phyloP scores from a whole-genome alignment of 352 stramenopile species.

The Aphanomyces stellatus region DNA sequence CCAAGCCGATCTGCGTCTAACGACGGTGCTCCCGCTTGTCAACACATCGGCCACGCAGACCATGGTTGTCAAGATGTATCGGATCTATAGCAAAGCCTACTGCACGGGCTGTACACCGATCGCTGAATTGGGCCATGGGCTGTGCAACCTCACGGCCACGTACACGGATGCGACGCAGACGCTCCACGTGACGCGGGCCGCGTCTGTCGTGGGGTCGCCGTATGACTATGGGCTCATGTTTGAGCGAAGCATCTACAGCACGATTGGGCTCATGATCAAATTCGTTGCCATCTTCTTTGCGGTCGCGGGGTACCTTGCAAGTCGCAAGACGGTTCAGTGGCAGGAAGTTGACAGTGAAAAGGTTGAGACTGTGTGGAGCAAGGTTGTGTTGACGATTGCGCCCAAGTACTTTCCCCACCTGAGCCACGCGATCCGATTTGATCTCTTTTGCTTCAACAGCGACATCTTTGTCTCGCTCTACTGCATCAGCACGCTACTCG shows the following conservation, averaged over 20 bases:
- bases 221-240: neutral
- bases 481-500: neutral
- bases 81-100: neutral
- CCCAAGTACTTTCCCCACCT: conserved; percentile 14
- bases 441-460: conserved; percentile 20
- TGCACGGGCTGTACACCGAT: conserved; percentile 14
- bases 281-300: neutral
- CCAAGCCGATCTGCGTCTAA: neutral
- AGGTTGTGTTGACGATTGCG: neutral
- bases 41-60: neutral
- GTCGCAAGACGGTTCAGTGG: conserved; percentile 5
- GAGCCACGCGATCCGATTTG: conserved; percentile 10
- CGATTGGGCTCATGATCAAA: neutral
- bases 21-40: neutral
- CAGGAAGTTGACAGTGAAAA: neutral
- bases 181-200: neutral
- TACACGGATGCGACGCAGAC: neutral
- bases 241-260: neutral
- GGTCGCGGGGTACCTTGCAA: conserved; percentile 3
- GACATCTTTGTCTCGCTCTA: conserved; percentile 9
- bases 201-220: neutral
- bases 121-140: neutral
- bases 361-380: neutral
- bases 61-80: neutral
- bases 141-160: neutral